Percentiles rank a stretch among this genome's conserved stretches.
phyloP scores from a whole-genome alignment of 1,139 yeast species.

The Yamadazyma oceani region DNA sequence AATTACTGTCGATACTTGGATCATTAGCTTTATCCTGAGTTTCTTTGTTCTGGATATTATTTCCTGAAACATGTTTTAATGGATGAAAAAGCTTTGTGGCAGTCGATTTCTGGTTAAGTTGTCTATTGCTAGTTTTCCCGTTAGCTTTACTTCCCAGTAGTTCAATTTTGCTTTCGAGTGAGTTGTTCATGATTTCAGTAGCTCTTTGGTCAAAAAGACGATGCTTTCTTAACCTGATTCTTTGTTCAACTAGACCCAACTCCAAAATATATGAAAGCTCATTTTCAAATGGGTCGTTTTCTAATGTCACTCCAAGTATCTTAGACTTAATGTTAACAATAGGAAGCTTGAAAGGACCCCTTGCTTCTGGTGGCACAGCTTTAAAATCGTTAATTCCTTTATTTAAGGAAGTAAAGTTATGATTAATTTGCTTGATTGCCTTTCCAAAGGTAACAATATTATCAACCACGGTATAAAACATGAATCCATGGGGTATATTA shows the following conservation, averaged over 20 bases:
- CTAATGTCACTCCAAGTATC: conserved; percentile 37
- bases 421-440: conserved; percentile 53
- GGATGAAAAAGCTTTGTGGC: conserved; percentile 1
- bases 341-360: conserved; percentile 31
- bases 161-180: conserved; percentile 21
- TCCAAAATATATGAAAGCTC: conserved; percentile 40
- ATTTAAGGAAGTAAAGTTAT: conserved; percentile 47
- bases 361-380: conserved; percentile 34
- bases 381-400: conserved; percentile 38
- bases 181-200: conserved; percentile 16
- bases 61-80: neutral
- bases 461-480: conserved; percentile 66
- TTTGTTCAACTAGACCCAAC: conserved; percentile 40
- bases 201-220: conserved; percentile 32
- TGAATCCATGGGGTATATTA: conserved; percentile 59
- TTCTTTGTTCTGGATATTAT: too few species aligned
- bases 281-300: conserved; percentile 45
- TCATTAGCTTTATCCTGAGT: too few species aligned
- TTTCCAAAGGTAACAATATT: conserved; percentile 62
- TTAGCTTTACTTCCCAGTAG: conserved; percentile 4
- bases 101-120: neutral
- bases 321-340: conserved; percentile 29
- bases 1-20: neutral
- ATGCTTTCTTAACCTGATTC: conserved; percentile 29
- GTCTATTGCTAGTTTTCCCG: neutral